Percentiles rank a stretch among this genome's conserved stretches.
Evolutionary conservation across 768 basidiomycete species (phyloP).

Genomic region (Suillus variegatus): DNA sequence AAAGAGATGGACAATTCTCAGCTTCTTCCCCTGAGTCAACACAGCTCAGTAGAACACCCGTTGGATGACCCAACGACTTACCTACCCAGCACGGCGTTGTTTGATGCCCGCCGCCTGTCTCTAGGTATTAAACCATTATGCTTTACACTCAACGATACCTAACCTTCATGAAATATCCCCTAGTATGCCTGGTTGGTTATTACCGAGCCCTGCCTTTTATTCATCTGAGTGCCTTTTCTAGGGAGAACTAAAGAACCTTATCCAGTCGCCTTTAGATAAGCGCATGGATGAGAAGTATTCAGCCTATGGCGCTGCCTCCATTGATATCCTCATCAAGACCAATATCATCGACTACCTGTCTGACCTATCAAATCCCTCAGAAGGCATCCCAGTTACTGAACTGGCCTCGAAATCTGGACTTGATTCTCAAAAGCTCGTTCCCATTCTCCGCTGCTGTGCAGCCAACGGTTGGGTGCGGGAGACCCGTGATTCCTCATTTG

Average conservation of each 20-base stretch:
- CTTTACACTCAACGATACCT: background rate
- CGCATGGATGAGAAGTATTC: constrained; percentile 2
- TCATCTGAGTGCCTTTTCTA: background rate
- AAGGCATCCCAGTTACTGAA: too few species aligned
- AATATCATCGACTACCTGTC: too few species aligned
- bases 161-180: too few species aligned
- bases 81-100: background rate
- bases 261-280: constrained; percentile 2
- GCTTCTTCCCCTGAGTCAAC: background rate
- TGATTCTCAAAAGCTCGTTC: too few species aligned
- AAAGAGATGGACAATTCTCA: background rate
- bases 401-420: too few species aligned
- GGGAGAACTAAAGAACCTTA: background rate
- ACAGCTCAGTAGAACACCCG: background rate
- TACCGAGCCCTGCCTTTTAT: background rate
- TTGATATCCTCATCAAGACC: too few species aligned
- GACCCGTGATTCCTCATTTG: constrained; percentile 17
- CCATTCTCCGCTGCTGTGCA: too few species aligned
- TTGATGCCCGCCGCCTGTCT: background rate
- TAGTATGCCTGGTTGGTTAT: background rate
- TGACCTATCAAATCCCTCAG: too few species aligned
- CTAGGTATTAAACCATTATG: background rate
- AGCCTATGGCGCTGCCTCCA: constrained; percentile 10
- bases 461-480: too few species aligned
- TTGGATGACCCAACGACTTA: constrained; percentile 2